Percentiles rank a stretch among this genome's conserved stretches.
Evolutionary conservation across 2,329 filamentous ascomycete species (phyloP).

Genomic region (Blastomyces percursus): DNA sequence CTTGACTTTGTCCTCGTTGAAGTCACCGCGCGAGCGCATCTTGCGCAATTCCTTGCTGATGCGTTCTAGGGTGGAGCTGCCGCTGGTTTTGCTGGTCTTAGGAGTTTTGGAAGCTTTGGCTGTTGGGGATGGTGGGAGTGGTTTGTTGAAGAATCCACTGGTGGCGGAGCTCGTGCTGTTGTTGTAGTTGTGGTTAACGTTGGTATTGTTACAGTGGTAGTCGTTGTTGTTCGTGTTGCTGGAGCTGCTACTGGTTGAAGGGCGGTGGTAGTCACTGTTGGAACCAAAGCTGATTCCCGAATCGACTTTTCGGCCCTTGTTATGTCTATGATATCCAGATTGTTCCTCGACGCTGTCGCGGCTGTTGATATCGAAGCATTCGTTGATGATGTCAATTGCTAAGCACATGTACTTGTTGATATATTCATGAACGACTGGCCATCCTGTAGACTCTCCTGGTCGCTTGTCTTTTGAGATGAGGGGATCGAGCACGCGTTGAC

Average conservation of each 20-base stretch:
- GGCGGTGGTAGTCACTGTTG: conserved; percentile 18
- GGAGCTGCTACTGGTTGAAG: conserved; percentile 29
- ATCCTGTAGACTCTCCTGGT: conserved; percentile 44
- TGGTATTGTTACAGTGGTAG: conserved; percentile 19
- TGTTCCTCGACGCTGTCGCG: conserved; percentile 29
- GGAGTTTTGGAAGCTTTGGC: conserved; percentile 6
- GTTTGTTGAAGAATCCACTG: conserved; percentile 26
- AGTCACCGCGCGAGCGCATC: conserved; percentile 45
- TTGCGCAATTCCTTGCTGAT: conserved; percentile 49
- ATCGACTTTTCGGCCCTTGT: conserved; percentile 48
- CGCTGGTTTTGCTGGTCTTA: conserved; percentile 18
- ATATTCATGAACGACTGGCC: conserved; percentile 39
- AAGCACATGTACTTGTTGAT: conserved; percentile 49
- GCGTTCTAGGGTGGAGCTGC: conserved; percentile 46
- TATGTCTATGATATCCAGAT: conserved; percentile 22
- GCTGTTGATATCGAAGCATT: conserved; percentile 43
- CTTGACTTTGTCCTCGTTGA: conserved; percentile 31
- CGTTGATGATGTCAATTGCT: conserved; percentile 51
- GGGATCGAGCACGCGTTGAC: conserved; percentile 42
- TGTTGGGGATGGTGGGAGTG: conserved; percentile 30
- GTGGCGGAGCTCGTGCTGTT: conserved; percentile 10
- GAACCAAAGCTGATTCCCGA: conserved; percentile 52
- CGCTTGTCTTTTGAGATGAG: conserved; percentile 45
- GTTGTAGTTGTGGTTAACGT: conserved; percentile 19
- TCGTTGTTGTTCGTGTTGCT: conserved; percentile 16